These are phyloP conservation scores for Hypholoma sublateritium DNA, from an alignment of 768 basidiomycete genomes.

Conservation along the genomic window DNA sequence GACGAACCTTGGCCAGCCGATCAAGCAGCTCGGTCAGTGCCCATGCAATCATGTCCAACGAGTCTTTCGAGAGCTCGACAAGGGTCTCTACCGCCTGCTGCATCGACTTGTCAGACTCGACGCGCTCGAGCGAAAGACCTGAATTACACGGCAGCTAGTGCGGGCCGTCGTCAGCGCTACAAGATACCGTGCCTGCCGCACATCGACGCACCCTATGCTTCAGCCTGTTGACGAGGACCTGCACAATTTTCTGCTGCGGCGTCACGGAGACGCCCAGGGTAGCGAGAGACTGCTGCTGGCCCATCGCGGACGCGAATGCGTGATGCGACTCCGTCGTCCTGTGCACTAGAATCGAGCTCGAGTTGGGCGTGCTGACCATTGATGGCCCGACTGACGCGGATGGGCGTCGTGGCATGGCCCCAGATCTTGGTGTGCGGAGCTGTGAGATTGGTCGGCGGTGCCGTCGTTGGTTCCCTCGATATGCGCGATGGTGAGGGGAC, in stretches of 20 bases:
- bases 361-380: constrained; percentile 26
- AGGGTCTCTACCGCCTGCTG: constrained; percentile 77
- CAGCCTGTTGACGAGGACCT: constrained; percentile 76
- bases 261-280: constrained; percentile 41
- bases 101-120: constrained; percentile 76
- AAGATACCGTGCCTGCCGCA: background rate
- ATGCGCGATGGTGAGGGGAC: background rate
- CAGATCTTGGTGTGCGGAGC: background rate
- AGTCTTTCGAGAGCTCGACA: constrained; percentile 75
- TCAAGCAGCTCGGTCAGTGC: constrained; percentile 78
- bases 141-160: constrained; percentile 83
- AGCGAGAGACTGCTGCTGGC: constrained; percentile 33
- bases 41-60: constrained; percentile 78
- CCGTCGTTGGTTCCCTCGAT: too few species aligned
- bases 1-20: constrained; percentile 66
- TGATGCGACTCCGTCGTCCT: constrained; percentile 66
- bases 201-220: constrained; percentile 66
- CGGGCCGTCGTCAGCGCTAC: background rate
- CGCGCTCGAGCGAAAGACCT: constrained; percentile 65
- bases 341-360: constrained; percentile 49
- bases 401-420: constrained; percentile 53
- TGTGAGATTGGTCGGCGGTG: too few species aligned
- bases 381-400: constrained; percentile 53
- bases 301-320: constrained; percentile 20
- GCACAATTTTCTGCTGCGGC: constrained; percentile 81